Percentiles rank a stretch among this genome's conserved stretches.
phyloP scores from a whole-genome alignment of 768 basidiomycete genomes.

The Lactarius psammicola region DNA sequence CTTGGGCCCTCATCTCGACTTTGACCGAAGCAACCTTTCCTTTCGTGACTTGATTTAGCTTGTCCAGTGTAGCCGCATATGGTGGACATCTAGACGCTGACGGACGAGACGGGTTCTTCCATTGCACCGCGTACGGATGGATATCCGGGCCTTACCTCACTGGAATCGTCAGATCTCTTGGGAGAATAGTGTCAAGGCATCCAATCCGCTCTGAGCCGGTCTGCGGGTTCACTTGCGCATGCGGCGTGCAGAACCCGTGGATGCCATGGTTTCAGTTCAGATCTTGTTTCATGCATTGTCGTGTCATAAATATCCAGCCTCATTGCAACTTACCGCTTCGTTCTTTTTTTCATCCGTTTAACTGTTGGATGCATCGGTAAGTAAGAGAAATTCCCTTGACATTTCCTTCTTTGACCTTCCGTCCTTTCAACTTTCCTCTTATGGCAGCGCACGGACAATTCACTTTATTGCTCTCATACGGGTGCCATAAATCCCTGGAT shows the following conservation, averaged over 20 bases:
- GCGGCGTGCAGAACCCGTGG: slow-evolving; percentile 27
- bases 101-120: slow-evolving; percentile 16
- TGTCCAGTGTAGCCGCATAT: slow-evolving; percentile 13
- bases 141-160: slow-evolving; percentile 23
- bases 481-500: slow-evolving; percentile 31
- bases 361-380: slow-evolving; percentile 29
- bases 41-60: slow-evolving; percentile 16
- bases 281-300: slow-evolving; percentile 29
- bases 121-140: slow-evolving; percentile 19
- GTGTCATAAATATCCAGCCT: slow-evolving; percentile 31
- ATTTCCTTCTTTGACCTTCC: slow-evolving; percentile 30
- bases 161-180: slow-evolving; percentile 21
- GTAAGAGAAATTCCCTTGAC: slow-evolving; percentile 29
- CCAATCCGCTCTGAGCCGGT: slow-evolving; percentile 25
- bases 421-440: slow-evolving; percentile 31
- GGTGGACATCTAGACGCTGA: slow-evolving; percentile 9
- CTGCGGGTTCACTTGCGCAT: slow-evolving; percentile 20
- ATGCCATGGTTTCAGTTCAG: slow-evolving; percentile 27
- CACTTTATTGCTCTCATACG: slow-evolving; percentile 27
- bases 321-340: slow-evolving; percentile 26
- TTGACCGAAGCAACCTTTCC: slow-evolving; percentile 9
- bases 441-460: slow-evolving; percentile 28
- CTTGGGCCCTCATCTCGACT: neutral
- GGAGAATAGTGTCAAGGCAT: slow-evolving; percentile 18
- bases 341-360: slow-evolving; percentile 27